Base-by-base conservation (phyloP, 2,329 filamentous ascomycete species). In the Fusarium sp. region DNA sequence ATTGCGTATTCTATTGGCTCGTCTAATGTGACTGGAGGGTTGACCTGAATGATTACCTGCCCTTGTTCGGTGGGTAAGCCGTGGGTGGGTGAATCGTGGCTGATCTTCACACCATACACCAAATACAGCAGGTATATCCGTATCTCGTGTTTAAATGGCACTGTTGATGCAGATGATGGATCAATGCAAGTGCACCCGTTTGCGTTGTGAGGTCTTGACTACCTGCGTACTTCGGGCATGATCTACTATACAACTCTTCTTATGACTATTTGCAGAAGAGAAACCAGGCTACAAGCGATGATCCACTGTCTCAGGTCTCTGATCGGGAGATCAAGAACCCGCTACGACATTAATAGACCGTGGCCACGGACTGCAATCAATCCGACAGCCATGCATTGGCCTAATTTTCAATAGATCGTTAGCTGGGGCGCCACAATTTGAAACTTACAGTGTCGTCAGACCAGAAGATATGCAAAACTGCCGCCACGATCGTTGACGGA, bases 231-330 rank as follows among this genome's bases (percentile, higher is more conserved):
- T 56, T 46, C 46, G 27, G 33, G 44, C 51, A 54, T 23, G 70
- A 68, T 73, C 61, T 66, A 35, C 46, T 73, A 58, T 70, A 29
- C 52, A 58, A 56, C 44, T 37, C 60, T 51, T 42, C 18, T 21
- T 48, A 23, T 55, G 15, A 16, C 29, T 25, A 42, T 70, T 63
- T 54, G 37, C 51, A 70, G 56, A 57, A 31, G 37, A 25, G 39
- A 52, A 57, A 38, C 23, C 54, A 49, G 52, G 52, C 19, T 23
- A 59, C 60, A 69, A 63, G 69, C 38, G 45, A 63, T 60, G 65
- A 35, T 54, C 75, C 75, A 74, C 73, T 73, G 75, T 77, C 75
- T 76, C 73, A 77, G 69, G 75, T 74, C 56, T 60, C 58, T 70
- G 63, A 73, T 69, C 62, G 55, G 62, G 55, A 64, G 60, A 65